phyloP scores from a whole-genome alignment of 306 rosid species.

The Ormosia semicastrata region DNA sequence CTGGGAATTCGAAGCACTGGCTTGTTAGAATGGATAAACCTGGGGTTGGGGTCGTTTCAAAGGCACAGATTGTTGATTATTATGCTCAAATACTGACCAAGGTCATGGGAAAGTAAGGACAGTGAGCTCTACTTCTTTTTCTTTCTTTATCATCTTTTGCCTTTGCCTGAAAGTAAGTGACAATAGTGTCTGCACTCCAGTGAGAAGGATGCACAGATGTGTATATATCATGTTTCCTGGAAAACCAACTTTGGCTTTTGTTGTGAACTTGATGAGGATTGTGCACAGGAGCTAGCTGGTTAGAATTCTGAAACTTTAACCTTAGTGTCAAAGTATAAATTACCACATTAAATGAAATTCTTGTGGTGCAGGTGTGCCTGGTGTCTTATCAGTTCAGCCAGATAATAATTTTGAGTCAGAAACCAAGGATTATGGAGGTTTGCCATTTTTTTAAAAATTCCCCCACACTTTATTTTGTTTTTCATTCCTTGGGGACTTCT shows the following conservation, averaged over 20 bases:
- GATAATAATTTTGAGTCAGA: conserved; percentile 63
- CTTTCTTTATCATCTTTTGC: conserved; percentile 7
- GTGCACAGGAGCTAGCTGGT: conserved; percentile 72
- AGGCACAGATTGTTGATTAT: conserved; percentile 88
- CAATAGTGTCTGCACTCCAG: conserved; percentile 43
- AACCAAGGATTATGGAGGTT: conserved; percentile 79
- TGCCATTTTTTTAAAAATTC: too few species aligned
- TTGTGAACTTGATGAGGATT: conserved; percentile 81
- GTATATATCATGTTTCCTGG: conserved; percentile 91
- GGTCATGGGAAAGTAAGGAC: conserved; percentile 76
- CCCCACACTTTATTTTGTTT: not conserved
- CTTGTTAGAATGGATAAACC: conserved; percentile 79
- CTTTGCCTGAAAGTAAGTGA: conserved; percentile 13
- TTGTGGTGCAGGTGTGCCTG: conserved; percentile 66
- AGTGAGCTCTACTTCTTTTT: not conserved
- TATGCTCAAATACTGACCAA: conserved; percentile 75
- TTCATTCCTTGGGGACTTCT: not conserved
- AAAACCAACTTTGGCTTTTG: conserved; percentile 77
- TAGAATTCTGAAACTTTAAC: conserved; percentile 18
- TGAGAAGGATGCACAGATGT: conserved; percentile 88
- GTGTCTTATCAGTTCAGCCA: conserved; percentile 66
- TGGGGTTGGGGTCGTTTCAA: conserved; percentile 74
- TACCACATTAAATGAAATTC: not conserved
- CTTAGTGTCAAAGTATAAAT: not conserved
- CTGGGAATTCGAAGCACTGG: conserved; percentile 75